Base-by-base conservation (phyloP, 352 stramenopile genomes). In the Globisporangium parvum region DNA sequence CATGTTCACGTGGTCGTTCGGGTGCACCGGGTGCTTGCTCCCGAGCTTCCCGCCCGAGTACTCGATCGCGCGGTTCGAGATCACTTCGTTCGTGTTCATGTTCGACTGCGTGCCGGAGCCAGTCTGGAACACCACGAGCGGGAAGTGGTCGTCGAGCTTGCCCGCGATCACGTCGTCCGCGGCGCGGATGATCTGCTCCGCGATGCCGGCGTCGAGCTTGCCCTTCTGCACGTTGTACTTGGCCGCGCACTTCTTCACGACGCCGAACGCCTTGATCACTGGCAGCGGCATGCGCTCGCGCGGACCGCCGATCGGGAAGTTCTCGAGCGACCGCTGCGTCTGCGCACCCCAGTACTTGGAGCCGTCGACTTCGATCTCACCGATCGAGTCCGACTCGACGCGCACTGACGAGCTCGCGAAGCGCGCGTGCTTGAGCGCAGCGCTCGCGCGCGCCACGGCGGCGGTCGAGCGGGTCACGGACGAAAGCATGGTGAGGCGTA, bases 1-100 rank as follows among this genome's bases (percentile, higher is more conserved):
- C 85, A 97, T 98, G 74, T 99, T 99, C 23, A 97, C 91, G 63
- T 99, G 90, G 77, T 99, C 96, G 73, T 99, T 98, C 21, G 96
- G 93, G 75, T 98, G 95, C 62, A 88, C 75, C 12, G 78, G 77
- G 42, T 57, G 61, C 70, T 88, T 88, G 50, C 62, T 78, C 51
- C 78, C 78, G 47, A 85, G 53, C 46, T 67, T 47, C 17, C 73
- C 73, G 42, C 78, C 78, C 0, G 56, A 60, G 48, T 75, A 52
- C 52, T 88, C 78, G 59, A 85, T 88, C 42, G 75, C 74, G 39
- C 78, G 78, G 64, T 88, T 87, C 21, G 73, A 85, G 51, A 88
- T 88, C 2, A 88, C 78, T 52, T 88, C 76, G 53, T 88, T 87
- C 53, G 73, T 80, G 64, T 88, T 88, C 78, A 88, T 88, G 63